Evolutionary conservation across 2,329 filamentous ascomycete species (phyloP).

Genomic region (Penicillium oxalicum): DNA sequence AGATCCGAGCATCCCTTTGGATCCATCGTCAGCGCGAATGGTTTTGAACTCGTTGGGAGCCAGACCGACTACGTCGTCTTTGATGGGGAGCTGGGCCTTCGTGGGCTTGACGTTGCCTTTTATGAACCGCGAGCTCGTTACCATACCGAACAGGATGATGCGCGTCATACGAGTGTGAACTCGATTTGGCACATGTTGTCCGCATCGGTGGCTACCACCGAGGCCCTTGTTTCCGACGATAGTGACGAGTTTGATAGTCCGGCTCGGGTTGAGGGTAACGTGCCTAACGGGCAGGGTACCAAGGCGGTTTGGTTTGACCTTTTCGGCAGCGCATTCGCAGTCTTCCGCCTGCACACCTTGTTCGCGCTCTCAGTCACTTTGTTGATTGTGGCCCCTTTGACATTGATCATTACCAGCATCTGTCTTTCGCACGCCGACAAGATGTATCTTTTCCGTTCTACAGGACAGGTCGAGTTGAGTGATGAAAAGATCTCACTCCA

Average conservation of each 20-base stretch:
- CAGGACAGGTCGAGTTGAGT: constrained; percentile 55
- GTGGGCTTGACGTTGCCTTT: constrained; percentile 88
- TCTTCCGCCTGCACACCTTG: constrained; percentile 73
- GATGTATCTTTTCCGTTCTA: constrained; percentile 78
- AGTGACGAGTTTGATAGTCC: constrained; percentile 60
- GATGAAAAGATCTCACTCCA: constrained; percentile 59
- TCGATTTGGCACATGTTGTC: constrained; percentile 95
- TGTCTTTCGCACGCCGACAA: constrained; percentile 67
- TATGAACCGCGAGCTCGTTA: constrained; percentile 80
- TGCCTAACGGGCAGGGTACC: constrained; percentile 60
- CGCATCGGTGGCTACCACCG: constrained; percentile 67
- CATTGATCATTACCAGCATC: constrained; percentile 63
- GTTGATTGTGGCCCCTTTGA: constrained; percentile 70
- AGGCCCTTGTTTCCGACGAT: constrained; percentile 63
- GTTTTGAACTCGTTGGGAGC: constrained; percentile 75
- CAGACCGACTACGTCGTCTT: constrained; percentile 89
- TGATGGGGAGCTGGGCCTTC: constrained; percentile 67
- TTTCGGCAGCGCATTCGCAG: constrained; percentile 70
- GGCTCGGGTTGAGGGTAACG: constrained; percentile 53
- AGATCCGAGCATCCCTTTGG: constrained; percentile 72
- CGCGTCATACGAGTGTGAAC: constrained; percentile 60
- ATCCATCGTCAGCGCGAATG: constrained; percentile 73
- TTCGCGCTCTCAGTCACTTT: constrained; percentile 84
- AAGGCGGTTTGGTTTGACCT: constrained; percentile 90
- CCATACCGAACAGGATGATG: constrained; percentile 85